Conservation (phyloP, 139 green algal species). For the Desmodesmus armatus region DNA sequence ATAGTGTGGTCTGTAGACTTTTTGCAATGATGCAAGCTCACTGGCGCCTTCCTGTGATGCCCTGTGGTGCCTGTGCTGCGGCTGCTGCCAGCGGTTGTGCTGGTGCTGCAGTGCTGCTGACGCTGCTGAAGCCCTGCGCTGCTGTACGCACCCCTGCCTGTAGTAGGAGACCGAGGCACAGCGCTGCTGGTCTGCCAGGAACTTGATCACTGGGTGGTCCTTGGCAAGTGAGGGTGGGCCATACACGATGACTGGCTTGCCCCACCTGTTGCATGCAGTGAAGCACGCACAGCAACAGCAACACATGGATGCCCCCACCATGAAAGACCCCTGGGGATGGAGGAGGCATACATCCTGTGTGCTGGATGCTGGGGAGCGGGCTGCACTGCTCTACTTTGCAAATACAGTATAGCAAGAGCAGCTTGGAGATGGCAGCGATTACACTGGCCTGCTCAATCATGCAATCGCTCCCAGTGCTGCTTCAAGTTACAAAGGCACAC, state of each 20-base stretch:
- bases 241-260: constrained; percentile 75
- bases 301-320: background rate
- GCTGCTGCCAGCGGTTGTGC: background rate
- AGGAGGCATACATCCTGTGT: too few species aligned
- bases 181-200: constrained; percentile 64
- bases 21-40: too few species aligned
- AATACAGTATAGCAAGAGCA: background rate
- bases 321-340: too few species aligned
- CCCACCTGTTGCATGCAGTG: constrained; percentile 63
- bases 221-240: constrained; percentile 67
- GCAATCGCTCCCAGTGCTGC: too few species aligned
- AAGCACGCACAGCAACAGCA: background rate
- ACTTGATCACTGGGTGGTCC: constrained; percentile 75
- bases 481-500: too few species aligned
- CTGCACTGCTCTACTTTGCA: background rate
- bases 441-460: too few species aligned
- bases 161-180: constrained; percentile 59
- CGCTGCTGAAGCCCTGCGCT: background rate
- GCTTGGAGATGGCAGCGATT: too few species aligned
- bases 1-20: too few species aligned
- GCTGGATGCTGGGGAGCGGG: too few species aligned
- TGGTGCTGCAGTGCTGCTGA: background rate
- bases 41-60: too few species aligned
- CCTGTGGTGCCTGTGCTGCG: too few species aligned
- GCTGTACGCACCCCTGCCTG: constrained; percentile 60